A percentile compares a stretch with the other conserved stretches of the same genome.
phyloP scores from a whole-genome alignment of 2,329 filamentous ascomycete genomes.

The Tolypocladium album region DNA sequence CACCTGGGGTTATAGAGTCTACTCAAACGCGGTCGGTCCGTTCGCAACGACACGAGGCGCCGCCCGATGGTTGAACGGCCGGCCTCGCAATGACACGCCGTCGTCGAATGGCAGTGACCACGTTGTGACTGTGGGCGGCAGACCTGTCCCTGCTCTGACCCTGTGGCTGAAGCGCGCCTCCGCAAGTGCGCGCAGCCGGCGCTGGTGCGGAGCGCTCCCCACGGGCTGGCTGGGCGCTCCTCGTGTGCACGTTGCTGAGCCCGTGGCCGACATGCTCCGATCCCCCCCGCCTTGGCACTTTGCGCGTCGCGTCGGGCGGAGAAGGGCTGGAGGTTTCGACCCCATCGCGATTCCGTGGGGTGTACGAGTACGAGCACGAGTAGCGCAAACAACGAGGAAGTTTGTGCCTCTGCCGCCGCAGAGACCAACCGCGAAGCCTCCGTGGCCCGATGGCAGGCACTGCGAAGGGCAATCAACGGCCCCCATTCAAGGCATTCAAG shows the following conservation, averaged over 20 bases:
- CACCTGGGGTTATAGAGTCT: neutral
- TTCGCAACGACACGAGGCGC: neutral
- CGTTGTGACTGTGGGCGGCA: conserved; percentile 6
- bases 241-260: conserved; percentile 11
- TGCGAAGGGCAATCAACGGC: neutral
- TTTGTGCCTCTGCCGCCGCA: neutral
- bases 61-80: neutral
- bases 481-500: neutral
- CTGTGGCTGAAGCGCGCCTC: neutral
- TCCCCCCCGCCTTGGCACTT: neutral
- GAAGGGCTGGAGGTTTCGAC: neutral
- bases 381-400: neutral
- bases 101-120: conserved; percentile 6
- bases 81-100: neutral
- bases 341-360: neutral
- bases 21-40: no score
- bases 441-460: neutral
- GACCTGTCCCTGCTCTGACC: neutral
- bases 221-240: neutral
- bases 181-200: neutral
- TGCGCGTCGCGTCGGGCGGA: neutral
- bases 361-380: no score
- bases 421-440: neutral
- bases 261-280: conserved; percentile 14
- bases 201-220: neutral